phyloP scores from a whole-genome alignment of 352 stramenopile species.

The Globisporangium yorkense region DNA sequence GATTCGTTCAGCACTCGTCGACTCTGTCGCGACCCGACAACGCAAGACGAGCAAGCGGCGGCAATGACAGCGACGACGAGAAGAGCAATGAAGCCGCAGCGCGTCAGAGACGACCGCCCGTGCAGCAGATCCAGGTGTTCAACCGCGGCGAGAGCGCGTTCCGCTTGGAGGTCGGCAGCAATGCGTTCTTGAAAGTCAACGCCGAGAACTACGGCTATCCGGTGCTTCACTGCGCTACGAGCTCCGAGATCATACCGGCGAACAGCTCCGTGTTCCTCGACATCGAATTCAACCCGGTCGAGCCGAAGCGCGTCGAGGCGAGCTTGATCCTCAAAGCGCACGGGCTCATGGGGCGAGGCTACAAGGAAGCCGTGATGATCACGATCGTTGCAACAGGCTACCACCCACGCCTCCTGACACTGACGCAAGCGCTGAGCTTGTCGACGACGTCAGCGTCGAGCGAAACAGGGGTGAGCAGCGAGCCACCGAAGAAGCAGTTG shows the following conservation, averaged over 20 bases:
- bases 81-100: not conserved
- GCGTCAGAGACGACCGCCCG: conserved; percentile 19
- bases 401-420: conserved; percentile 31
- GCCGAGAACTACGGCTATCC: conserved; percentile 41
- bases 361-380: conserved; percentile 62
- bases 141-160: conserved; percentile 70
- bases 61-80: conserved; percentile 6
- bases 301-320: conserved; percentile 41
- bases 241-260: conserved; percentile 52
- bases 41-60: not conserved
- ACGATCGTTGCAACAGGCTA: conserved; percentile 56
- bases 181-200: conserved; percentile 53
- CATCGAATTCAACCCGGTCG: conserved; percentile 73
- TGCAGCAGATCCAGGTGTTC: conserved; percentile 74
- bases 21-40: not conserved
- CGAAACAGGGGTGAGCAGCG: conserved; percentile 11
- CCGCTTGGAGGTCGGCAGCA: conserved; percentile 54
- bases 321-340: conserved; percentile 60
- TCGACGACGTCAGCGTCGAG: not conserved
- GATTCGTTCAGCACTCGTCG: conserved; percentile 3
- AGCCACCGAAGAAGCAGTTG: conserved; percentile 25
- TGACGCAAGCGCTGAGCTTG: conserved; percentile 16
- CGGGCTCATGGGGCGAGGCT: conserved; percentile 58
- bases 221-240: conserved; percentile 44
- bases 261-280: conserved; percentile 61